Percentiles rank a stretch among this genome's conserved stretches.
Evolutionary conservation across 768 basidiomycete genomes (phyloP).

Genomic region (Mrakia frigida): DNA sequence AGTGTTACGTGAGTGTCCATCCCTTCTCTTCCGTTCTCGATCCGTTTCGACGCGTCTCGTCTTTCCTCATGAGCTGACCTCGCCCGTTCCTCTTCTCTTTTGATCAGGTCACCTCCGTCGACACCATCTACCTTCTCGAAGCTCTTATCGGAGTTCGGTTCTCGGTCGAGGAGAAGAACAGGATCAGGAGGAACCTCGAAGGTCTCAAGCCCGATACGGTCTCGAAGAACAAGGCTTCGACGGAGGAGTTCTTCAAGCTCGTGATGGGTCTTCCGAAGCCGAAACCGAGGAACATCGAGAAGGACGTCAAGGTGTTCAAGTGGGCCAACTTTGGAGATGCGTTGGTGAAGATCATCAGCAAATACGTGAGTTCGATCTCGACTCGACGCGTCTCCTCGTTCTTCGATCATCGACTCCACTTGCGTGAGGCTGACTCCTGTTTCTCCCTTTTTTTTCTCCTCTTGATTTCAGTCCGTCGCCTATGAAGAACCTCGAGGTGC

Average conservation of each 20-base stretch:
- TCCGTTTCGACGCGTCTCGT: too few relatives aligned
- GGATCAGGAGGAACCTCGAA: constrained; percentile 90
- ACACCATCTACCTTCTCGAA: constrained; percentile 89
- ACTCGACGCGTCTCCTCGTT: too few relatives aligned
- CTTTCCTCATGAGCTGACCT: too few relatives aligned
- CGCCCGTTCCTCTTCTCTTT: neutral
- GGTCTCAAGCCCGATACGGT: constrained; percentile 85
- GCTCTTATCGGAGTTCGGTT: constrained; percentile 68
- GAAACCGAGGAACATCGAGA: constrained; percentile 93
- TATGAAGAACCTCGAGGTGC: constrained; percentile 5
- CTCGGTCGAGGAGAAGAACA: constrained; percentile 92
- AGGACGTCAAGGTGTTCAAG: constrained; percentile 65
- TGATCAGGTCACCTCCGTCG: constrained; percentile 72
- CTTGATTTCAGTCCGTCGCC: constrained; percentile 14
- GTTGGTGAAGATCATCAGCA: constrained; percentile 26
- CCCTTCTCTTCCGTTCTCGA: neutral
- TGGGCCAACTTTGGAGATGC: constrained; percentile 29
- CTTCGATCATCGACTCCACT: too few relatives aligned
- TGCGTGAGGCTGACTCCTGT: neutral
- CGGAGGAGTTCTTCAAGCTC: constrained; percentile 82
- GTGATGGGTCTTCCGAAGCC: constrained; percentile 96
- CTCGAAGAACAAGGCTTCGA: constrained; percentile 73
- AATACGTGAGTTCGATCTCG: constrained; percentile 22
- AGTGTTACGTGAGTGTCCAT: constrained; percentile 55
- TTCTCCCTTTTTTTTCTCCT: neutral